Conservation (phyloP, 1,284 basidiomycete species). For the Mycena sp. region DNA sequence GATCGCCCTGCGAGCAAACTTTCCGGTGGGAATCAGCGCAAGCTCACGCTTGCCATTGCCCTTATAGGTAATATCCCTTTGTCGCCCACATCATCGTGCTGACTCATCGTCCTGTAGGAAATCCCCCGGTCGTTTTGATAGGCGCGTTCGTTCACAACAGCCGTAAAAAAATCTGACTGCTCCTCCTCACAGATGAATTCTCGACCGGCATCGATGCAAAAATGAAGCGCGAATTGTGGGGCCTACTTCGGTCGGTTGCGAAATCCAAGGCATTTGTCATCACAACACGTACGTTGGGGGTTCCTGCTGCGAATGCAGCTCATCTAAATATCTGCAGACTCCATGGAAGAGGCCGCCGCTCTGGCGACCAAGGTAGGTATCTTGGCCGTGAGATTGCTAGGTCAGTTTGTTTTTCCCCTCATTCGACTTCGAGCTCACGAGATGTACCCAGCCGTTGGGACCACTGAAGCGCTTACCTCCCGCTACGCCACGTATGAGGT, state of each 20-base stretch:
- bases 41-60: slow-evolving; percentile 81
- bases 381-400: slow-evolving; percentile 61
- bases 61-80: slow-evolving; percentile 67
- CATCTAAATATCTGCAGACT: background rate
- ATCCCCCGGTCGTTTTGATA: slow-evolving; percentile 63
- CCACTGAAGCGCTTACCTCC: slow-evolving; percentile 67
- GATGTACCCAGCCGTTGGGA: slow-evolving; percentile 59
- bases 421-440: background rate
- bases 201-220: slow-evolving; percentile 85
- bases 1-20: slow-evolving; percentile 77
- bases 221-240: slow-evolving; percentile 87
- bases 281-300: slow-evolving; percentile 75
- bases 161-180: too few species aligned
- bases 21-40: slow-evolving; percentile 84
- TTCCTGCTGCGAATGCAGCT: background rate
- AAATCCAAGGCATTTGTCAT: slow-evolving; percentile 74
- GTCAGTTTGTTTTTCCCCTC: background rate
- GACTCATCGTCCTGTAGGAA: background rate
- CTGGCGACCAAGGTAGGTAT: slow-evolving; percentile 69
- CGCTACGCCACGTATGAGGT: slow-evolving; percentile 82
- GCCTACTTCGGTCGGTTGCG: slow-evolving; percentile 69
- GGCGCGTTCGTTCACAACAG: too few species aligned
- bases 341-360: slow-evolving; percentile 60
- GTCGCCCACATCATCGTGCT: background rate
- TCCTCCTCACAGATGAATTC: slow-evolving; percentile 81